Evolutionary conservation across 805 yeast genomes (phyloP).

Genomic region (Geotrichum ghanense): DNA sequence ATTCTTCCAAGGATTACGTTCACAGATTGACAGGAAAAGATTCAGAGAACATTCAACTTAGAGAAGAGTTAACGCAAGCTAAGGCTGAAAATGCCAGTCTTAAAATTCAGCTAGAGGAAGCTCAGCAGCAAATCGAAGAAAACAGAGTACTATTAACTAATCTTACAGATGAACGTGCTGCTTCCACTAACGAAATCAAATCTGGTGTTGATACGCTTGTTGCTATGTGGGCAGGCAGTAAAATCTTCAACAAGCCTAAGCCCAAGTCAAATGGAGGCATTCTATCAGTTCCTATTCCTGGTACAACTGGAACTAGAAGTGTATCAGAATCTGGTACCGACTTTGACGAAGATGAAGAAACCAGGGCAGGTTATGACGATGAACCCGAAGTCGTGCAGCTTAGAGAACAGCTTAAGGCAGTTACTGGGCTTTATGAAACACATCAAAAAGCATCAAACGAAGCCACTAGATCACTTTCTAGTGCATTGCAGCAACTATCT

Average conservation of each 20-base stretch:
- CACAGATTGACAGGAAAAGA: constrained; percentile 9
- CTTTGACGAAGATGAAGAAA: constrained; percentile 3
- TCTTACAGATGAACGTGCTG: constrained; percentile 11
- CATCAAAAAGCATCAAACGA: constrained; percentile 22
- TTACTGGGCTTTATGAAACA: constrained; percentile 15
- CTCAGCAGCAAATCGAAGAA: constrained; percentile 13
- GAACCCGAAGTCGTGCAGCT: constrained; percentile 5
- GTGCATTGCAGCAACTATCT: constrained; percentile 12
- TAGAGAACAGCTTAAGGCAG: constrained; percentile 8
- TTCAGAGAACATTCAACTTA: constrained; percentile 1
- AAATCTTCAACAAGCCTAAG: constrained; percentile 7
- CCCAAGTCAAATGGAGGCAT: constrained; percentile 5
- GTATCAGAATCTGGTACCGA: constrained; percentile 1
- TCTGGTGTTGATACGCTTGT: constrained; percentile 15
- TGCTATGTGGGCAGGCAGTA: constrained; percentile 18
- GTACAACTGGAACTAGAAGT: neutral
- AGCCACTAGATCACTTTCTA: constrained; percentile 16
- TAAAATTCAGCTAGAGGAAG: constrained; percentile 7
- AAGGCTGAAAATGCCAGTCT: constrained; percentile 9
- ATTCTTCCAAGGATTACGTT: constrained; percentile 11
- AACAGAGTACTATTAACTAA: constrained; percentile 10
- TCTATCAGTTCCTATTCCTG: constrained; percentile 6
- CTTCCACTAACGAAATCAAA: constrained; percentile 14
- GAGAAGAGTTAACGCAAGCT: constrained; percentile 10
- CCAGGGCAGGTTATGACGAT: neutral